These are phyloP conservation scores for Apium graveolens DNA, from an alignment of 129 eudicot species.

Conservation along the genomic window DNA sequence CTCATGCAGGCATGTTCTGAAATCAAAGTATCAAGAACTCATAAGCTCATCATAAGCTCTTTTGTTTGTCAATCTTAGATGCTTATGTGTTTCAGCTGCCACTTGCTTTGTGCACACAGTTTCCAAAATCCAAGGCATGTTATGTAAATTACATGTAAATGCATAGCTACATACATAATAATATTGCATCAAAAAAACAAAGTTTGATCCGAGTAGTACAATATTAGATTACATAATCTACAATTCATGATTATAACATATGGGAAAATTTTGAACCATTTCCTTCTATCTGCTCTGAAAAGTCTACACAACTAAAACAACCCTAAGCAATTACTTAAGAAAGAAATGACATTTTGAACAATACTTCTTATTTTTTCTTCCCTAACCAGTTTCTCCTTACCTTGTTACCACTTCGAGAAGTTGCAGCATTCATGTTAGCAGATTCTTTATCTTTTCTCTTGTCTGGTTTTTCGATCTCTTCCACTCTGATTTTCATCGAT, in stretches of 20 bases:
- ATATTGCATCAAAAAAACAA: neutral
- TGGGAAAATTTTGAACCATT: neutral
- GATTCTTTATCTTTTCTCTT: constrained; percentile 19
- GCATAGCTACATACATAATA: neutral
- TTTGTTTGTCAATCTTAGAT: neutral
- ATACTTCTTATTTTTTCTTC: constrained; percentile 20
- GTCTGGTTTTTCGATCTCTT: constrained; percentile 11
- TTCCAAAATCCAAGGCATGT: neutral
- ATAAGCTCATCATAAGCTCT: neutral
- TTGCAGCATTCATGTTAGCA: constrained; percentile 20
- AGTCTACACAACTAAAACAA: neutral
- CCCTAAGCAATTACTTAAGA: neutral
- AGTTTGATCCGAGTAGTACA: neutral
- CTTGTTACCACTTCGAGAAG: constrained; percentile 38
- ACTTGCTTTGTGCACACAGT: neutral
- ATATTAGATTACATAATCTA: constrained; percentile 4
- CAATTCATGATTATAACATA: neutral
- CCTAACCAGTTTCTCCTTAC: constrained; percentile 30
- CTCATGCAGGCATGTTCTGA: neutral
- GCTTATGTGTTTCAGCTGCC: constrained; percentile 5
- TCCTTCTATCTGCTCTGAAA: neutral
- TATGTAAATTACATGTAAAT: neutral
- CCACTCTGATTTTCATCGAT: constrained; percentile 15
- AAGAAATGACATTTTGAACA: neutral
- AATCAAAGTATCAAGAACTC: neutral